A percentile compares a stretch with the other conserved stretches of the same genome.
phyloP scores from a whole-genome alignment of 148 eudicot species.

The Beta vulgaris region DNA sequence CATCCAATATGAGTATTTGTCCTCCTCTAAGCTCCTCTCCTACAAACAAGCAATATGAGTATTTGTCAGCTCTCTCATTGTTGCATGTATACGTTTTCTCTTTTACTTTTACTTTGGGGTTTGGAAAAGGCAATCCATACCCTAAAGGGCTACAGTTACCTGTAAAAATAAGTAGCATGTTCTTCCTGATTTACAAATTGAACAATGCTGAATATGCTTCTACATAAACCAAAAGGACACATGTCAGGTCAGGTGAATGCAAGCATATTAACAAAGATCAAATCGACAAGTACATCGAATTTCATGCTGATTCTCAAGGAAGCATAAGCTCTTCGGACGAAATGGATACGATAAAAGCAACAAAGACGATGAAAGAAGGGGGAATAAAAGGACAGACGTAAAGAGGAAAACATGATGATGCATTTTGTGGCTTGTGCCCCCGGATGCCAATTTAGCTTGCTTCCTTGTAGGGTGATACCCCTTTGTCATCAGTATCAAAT shows the following conservation, averaged over 20 bases:
- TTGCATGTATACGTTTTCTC: background rate
- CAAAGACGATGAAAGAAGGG: constrained; percentile 1
- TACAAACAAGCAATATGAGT: constrained; percentile 30
- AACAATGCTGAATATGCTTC: constrained; percentile 80
- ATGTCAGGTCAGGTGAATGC: constrained; percentile 1
- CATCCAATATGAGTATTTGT: constrained; percentile 55
- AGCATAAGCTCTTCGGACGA: background rate
- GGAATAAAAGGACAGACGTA: background rate
- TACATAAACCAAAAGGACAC: constrained; percentile 29
- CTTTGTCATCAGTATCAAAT: background rate
- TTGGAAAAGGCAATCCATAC: background rate
- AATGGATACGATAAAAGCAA: background rate
- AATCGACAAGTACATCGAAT: background rate
- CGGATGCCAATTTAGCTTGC: background rate
- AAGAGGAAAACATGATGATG: background rate
- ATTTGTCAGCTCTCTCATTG: background rate
- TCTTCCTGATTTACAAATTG: constrained; percentile 73
- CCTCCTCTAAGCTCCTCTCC: constrained; percentile 67
- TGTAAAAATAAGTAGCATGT: constrained; percentile 76
- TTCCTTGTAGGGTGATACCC: background rate
- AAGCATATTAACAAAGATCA: background rate
- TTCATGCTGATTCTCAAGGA: background rate
- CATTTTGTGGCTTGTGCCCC: background rate
- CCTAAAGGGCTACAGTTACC: constrained; percentile 37
- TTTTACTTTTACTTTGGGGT: background rate